Base-by-base conservation (phyloP, 352 stramenopile species). In the Peronospora farinosa region DNA sequence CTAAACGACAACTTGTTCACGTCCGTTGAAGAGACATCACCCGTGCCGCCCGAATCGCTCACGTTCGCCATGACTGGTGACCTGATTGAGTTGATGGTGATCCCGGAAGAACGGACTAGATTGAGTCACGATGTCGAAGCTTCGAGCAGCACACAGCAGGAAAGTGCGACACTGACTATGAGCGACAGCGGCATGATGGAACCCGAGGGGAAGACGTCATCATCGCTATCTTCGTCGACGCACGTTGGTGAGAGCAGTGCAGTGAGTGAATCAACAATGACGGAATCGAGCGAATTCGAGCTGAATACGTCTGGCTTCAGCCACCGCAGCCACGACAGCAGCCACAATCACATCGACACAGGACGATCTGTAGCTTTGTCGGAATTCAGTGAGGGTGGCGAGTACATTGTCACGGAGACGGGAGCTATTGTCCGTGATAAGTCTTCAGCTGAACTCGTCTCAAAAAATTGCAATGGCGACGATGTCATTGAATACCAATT, bases 381-480 rank as follows among this genome's bases (percentile, higher is more conserved):
- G 19, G 45, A 60, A 13, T n/a, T 40, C 7, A 67, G 57, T 54
- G 57, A 67, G 16, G 35, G 30, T 12, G 49, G 52, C 12, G 57
- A 66, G 39, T 64, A 65, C 52, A 51, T 57, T 16, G 48, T 66
- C 15, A 63, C 57, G n/a, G 52, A 59, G 45, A 67, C 57, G n/a
- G 52, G 44, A 21, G 41, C 43, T 16, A 42, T 60, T 43, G 51
- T 67, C n/a, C 44, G 57, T 19, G 51, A 65, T 1, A 44, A 59
- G 33, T 10, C 53, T 43, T 15, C 12, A 7, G 32, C 40, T 30
- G 36, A 37, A 23, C 5, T 37, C 0, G 51, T 54, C 5, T 39
- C 10, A 5, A 15, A 38, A 56, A 31, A 19, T 19, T 8, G 33
- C 21, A 28, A n/a, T 16, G n/a, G 23, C 17, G 10, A 31, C 6